phyloP scores from a whole-genome alignment of 345 rosid genomes.

The Cardamine chenopodiifolia region DNA sequence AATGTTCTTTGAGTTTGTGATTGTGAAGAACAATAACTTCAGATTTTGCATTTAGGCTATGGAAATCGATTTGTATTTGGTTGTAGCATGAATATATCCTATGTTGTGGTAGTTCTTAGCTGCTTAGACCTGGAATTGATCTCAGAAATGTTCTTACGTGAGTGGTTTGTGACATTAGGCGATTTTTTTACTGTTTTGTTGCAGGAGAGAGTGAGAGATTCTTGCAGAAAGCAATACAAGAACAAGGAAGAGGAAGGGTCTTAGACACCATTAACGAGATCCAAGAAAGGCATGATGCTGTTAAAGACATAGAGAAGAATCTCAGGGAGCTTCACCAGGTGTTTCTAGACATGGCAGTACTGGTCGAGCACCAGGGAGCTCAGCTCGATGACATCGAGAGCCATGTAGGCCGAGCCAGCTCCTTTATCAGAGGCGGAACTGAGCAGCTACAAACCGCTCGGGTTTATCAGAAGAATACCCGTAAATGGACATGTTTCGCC shows the following conservation, averaged over 20 bases:
- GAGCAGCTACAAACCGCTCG: conserved; percentile 62
- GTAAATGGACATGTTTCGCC: conserved; percentile 81
- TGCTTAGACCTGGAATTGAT: conserved; percentile 12
- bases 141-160: neutral
- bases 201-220: conserved; percentile 91
- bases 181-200: neutral
- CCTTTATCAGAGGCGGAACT: conserved; percentile 67
- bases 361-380: conserved; percentile 77
- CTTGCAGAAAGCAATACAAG: conserved; percentile 86
- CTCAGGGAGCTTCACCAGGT: conserved; percentile 88
- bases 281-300: conserved; percentile 91
- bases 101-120: neutral
- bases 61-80: neutral
- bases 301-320: conserved; percentile 74
- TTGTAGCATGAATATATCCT: neutral
- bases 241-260: conserved; percentile 82
- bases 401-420: conserved; percentile 74
- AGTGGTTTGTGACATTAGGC: conserved; percentile 18
- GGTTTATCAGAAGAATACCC: conserved; percentile 65
- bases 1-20: neutral
- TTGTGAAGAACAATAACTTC: neutral
- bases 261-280: conserved; percentile 79
- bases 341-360: conserved; percentile 83
- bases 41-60: neutral
- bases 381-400: conserved; percentile 80